Conservation (phyloP, 2,329 filamentous ascomycete species). For the Aspergillus persii region DNA sequence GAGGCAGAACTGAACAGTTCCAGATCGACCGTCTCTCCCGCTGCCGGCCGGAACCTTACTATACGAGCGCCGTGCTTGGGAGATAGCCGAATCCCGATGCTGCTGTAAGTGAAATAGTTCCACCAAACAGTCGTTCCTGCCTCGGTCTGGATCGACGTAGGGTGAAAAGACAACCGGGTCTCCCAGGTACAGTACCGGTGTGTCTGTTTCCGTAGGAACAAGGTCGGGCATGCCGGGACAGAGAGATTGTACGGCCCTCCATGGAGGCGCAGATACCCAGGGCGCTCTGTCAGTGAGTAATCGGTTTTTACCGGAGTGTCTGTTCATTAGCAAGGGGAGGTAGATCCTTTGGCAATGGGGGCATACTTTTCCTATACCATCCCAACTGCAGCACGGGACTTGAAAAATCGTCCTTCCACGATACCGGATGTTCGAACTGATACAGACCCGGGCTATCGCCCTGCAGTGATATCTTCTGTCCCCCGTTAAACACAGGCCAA, state of each 20-base stretch:
- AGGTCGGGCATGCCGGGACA: constrained; percentile 51
- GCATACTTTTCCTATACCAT: constrained; percentile 42
- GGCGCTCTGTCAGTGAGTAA: constrained; percentile 47
- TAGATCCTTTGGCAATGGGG: too few species aligned
- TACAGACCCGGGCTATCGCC: constrained; percentile 22
- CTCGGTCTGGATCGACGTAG: constrained; percentile 45
- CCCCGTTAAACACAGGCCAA: constrained; percentile 53
- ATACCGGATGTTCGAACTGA: constrained; percentile 8
- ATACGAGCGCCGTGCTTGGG: constrained; percentile 16
- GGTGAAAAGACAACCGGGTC: constrained; percentile 48
- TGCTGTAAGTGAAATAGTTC: constrained; percentile 49
- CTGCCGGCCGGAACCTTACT: constrained; percentile 25
- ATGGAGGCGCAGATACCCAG: constrained; percentile 48
- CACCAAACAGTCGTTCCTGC: constrained; percentile 56
- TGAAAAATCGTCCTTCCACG: constrained; percentile 39
- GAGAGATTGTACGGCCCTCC: constrained; percentile 54
- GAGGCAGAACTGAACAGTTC: constrained; percentile 6
- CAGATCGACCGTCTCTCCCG: constrained; percentile 17
- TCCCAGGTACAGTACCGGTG: constrained; percentile 45
- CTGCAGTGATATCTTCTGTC: constrained; percentile 43
- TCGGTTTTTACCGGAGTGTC: constrained; percentile 50
- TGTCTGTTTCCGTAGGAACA: constrained; percentile 56
- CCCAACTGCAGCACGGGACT: constrained; percentile 25
- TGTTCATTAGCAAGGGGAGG: constrained; percentile 15
- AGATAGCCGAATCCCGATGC: constrained; percentile 39